Conservation (phyloP, 1,284 basidiomycete genomes). For the Hypsizygus ulmarius region DNA sequence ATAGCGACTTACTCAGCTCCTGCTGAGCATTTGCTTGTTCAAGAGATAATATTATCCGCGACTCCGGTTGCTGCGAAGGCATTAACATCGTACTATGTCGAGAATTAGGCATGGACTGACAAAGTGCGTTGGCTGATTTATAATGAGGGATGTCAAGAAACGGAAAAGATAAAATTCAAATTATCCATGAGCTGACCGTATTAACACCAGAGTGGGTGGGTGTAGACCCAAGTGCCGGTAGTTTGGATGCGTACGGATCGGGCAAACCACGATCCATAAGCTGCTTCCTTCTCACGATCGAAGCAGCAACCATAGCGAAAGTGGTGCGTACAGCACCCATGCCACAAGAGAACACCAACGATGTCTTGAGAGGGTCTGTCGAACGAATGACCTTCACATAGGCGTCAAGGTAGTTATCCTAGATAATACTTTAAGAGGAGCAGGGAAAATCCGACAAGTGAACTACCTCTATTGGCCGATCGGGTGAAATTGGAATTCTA, state of each 20-base stretch:
- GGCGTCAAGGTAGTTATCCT: slow-evolving; percentile 94
- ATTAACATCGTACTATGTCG: not conserved
- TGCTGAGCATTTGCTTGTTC: slow-evolving; percentile 84
- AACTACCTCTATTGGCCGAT: slow-evolving; percentile 73
- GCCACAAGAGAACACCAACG: slow-evolving; percentile 94
- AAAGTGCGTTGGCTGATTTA: slow-evolving; percentile 11
- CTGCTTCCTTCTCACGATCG: slow-evolving; percentile 85
- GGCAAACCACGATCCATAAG: slow-evolving; percentile 72
- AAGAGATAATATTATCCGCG: slow-evolving; percentile 56
- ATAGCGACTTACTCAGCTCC: slow-evolving; percentile 76
- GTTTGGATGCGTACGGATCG: slow-evolving; percentile 65
- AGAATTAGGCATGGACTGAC: slow-evolving; percentile 6
- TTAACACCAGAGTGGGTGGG: slow-evolving; percentile 16
- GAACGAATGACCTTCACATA: slow-evolving; percentile 83
- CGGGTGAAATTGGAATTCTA: slow-evolving; percentile 92
- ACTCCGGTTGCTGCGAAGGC: slow-evolving; percentile 46
- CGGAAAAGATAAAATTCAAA: not conserved
- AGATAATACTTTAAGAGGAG: slow-evolving; percentile 8
- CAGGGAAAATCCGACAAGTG: not conserved
- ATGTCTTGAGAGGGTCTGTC: slow-evolving; percentile 79
- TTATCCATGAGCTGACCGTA: slow-evolving; percentile 15
- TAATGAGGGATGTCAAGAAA: not conserved
- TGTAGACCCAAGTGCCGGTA: slow-evolving; percentile 13
- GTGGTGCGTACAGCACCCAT: slow-evolving; percentile 97
- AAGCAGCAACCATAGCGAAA: slow-evolving; percentile 95